Base-by-base conservation (phyloP, 2,329 filamentous ascomycete species). In the Exserohilum turcica region DNA sequence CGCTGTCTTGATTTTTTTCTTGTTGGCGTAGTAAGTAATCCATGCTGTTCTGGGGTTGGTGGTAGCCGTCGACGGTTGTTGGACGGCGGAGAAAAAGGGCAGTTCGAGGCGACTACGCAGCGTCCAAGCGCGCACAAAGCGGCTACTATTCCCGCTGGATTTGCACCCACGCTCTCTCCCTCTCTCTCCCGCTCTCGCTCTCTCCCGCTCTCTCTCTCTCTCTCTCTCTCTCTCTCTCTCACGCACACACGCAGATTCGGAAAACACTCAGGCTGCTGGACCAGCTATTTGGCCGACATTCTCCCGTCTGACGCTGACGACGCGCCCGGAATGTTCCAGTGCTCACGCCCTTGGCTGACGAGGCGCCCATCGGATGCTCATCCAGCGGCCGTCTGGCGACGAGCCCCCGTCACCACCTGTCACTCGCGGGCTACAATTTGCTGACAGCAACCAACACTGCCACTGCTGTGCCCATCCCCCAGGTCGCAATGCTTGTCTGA, bases 271-370 rank as follows among this genome's bases (percentile, higher is more conserved):
- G 8, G 31, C 13, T n/a, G 29, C 32, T 35, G 7, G n/a, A 33
- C 7, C 21, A 18, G 8, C 10, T 18, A 33, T 44, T 16, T 32
- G 13, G 6, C 42, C 42, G 42, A 44, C 42, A 29, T 44, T 32
- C 18, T 24, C 31, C 42, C 42, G 42, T 44, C 42, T 44, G 42
- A 44, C 42, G 42, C 42, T 44, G 42, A 44, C 42, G 42, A 44
- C 29, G 42, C 42, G 7, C 37, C 37, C 19, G 12, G 19, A 24
- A 13, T n/a, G 29, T 33, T 29, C 42, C 29, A 43, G 24, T 15
- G 18, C 38, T 28, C 24, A 24, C 27, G 16, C 38, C 28, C 24
- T 13, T 16, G 8, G 9, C 38, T 18, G n/a, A 29, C 38, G 24
- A 40, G 21, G 21, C 21, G 15, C 7, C 32, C 32, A 33, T 43